These are phyloP conservation scores for Rasamsonia emersonii DNA, from an alignment of 2,329 filamentous ascomycete species.

Conservation along the genomic window DNA sequence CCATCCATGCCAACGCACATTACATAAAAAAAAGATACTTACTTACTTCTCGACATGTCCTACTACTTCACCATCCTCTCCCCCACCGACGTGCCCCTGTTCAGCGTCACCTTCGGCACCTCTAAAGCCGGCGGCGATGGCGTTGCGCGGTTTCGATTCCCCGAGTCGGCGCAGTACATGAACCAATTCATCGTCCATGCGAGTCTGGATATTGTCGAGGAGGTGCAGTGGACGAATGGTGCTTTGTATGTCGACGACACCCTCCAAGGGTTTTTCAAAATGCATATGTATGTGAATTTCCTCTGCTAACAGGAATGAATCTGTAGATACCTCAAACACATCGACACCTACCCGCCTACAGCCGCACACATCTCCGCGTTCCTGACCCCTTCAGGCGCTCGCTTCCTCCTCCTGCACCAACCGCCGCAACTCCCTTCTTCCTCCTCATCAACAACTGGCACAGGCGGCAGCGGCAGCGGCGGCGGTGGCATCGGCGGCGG, in stretches of 20 bases:
- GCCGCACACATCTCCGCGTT: slow-evolving; percentile 93
- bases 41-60: slow-evolving; percentile 57
- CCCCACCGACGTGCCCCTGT: slow-evolving; percentile 89
- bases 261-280: not conserved
- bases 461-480: slow-evolving; percentile 13
- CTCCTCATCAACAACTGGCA: slow-evolving; percentile 24
- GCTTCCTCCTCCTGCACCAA: slow-evolving; percentile 90
- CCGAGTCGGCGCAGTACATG: slow-evolving; percentile 79
- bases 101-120: slow-evolving; percentile 94
- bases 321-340: slow-evolving; percentile 81
- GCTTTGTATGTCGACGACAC: slow-evolving; percentile 55
- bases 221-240: slow-evolving; percentile 84
- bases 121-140: slow-evolving; percentile 95
- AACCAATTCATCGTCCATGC: slow-evolving; percentile 98
- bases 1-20: slow-evolving; percentile 3
- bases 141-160: slow-evolving; percentile 79
- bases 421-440: slow-evolving; percentile 48
- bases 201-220: slow-evolving; percentile 88
- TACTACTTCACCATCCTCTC: slow-evolving; percentile 98
- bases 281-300: slow-evolving; percentile 6
- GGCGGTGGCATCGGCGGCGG: slow-evolving; percentile 16
- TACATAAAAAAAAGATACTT: slow-evolving; percentile 6
- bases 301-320: not conserved
- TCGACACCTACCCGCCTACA: slow-evolving; percentile 78
- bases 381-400: slow-evolving; percentile 82